A percentile compares a stretch with the other conserved stretches of the same genome.
Evolutionary conservation across 768 basidiomycete species (phyloP).

Genomic region (Leccinum variicolor): DNA sequence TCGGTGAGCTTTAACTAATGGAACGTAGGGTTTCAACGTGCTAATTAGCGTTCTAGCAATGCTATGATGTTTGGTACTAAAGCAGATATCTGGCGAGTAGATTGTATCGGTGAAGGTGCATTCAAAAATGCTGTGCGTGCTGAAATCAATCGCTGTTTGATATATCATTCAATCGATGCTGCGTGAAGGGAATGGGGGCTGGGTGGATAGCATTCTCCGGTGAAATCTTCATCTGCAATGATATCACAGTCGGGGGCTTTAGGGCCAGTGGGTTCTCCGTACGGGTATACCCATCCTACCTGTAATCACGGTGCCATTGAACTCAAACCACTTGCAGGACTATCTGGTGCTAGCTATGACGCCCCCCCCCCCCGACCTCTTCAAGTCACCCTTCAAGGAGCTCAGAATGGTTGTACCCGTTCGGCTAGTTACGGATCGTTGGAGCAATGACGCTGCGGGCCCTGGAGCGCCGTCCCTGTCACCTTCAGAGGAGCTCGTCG

Average conservation of each 20-base stretch:
- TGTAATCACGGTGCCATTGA: slow-evolving; percentile 1
- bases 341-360: slow-evolving; percentile 59
- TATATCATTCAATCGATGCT: slow-evolving; percentile 3
- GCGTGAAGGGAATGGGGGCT: slow-evolving; percentile 55
- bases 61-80: slow-evolving; percentile 46
- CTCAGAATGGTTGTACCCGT: slow-evolving; percentile 62
- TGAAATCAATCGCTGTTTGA: not conserved
- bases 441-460: slow-evolving; percentile 37
- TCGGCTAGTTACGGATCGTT: slow-evolving; percentile 61
- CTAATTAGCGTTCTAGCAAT: slow-evolving; percentile 37
- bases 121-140: slow-evolving; percentile 54
- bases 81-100: slow-evolving; percentile 68
- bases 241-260: slow-evolving; percentile 58
- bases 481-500: slow-evolving; percentile 25
- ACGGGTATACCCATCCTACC: slow-evolving; percentile 40
- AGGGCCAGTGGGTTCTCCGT: slow-evolving; percentile 61
- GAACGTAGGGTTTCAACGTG: not conserved
- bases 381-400: slow-evolving; percentile 54
- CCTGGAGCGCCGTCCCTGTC: slow-evolving; percentile 11
- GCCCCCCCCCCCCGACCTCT: slow-evolving; percentile 55
- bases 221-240: slow-evolving; percentile 50
- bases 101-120: slow-evolving; percentile 59
- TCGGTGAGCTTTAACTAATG: slow-evolving; percentile 29
- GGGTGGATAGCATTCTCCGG: slow-evolving; percentile 62
- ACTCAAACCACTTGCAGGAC: slow-evolving; percentile 43